Evolutionary conservation across 345 rosid genomes (phyloP).

Genomic region (Eucalyptus decipiens): DNA sequence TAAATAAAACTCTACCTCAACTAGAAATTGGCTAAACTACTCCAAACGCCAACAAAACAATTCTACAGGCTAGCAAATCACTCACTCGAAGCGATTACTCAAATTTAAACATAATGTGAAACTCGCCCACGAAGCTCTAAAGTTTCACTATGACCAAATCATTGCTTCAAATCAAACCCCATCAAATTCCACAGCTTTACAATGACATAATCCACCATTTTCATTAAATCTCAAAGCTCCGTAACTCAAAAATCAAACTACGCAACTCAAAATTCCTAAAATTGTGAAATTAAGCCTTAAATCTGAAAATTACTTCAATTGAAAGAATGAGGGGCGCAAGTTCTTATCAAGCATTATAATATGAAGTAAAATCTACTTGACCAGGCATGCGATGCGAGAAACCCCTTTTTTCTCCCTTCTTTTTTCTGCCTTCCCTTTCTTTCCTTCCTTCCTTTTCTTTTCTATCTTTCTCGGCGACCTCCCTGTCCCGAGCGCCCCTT

Average conservation of each 20-base stretch:
- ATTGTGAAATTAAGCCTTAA: fast-evolving
- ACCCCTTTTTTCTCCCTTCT: no score
- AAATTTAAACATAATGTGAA: fast-evolving
- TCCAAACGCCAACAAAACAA: no score
- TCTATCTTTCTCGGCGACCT: no score
- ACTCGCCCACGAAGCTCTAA: fast-evolving
- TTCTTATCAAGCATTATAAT: no score
- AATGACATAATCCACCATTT: no score
- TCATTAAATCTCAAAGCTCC: no score
- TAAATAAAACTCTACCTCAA: no score
- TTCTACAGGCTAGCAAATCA: fast-evolving
- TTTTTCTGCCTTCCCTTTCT: fast-evolving
- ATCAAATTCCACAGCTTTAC: fast-evolving
- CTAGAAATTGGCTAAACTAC: no score
- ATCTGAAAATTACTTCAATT: fast-evolving
- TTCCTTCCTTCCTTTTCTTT: no score
- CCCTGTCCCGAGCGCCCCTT: no score
- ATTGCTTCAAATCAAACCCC: fast-evolving
- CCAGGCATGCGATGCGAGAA: fast-evolving
- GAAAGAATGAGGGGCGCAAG: fast-evolving
- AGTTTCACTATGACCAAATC: fast-evolving
- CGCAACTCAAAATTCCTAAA: fast-evolving
- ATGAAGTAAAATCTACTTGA: fast-evolving
- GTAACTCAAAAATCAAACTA: fast-evolving
- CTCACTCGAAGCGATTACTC: no score